Evolutionary conservation across 179 eudicot genomes (phyloP), one percentile per base, ranked within the genome.

Genomic region (Vitellaria paradoxa): DNA sequence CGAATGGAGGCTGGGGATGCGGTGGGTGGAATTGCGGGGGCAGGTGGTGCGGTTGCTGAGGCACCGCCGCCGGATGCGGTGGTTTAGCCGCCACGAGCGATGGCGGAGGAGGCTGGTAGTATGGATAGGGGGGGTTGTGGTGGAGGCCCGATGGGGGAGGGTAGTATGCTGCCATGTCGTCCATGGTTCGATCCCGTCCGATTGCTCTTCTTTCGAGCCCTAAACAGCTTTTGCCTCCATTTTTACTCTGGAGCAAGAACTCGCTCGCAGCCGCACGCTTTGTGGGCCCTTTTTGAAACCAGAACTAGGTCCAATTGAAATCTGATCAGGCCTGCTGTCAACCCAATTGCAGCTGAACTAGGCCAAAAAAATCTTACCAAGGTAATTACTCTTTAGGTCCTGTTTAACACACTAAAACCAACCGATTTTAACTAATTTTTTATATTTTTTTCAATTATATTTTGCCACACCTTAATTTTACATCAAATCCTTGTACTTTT

Each of bases 131-230:
- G 52, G 81, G 21, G 23, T 78, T 50, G 66, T 80, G 80, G 10
- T 18, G 77, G 80, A 9, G 72, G 73, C 60, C 63, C 12, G 86
- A 76, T 53, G 82, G 91, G 15, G 88, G 85, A 37, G 83, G 81
- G 73, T 90, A 90, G 77, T 91, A 91, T 2, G 88, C 86, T 17
- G 87, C 70, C 80, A 86, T 82, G 73, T 86, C 93, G 79, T 84
- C 91, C 91, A 88, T 89, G 52, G 37, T 40, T 6, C 6, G 42
- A 9, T 0, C 59, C 53, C 10, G 4, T 12, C 12, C 17, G 46
- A 56, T 55, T 64, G 26, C 49, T 12, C 7, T 37, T 1, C 2
- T 40, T 11, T 64, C 30, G 64, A 46, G 79, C 82, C 82, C 82
- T 80, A 80, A 70, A 18, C 24, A n/a, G 56, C 20, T 73, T 60